phyloP scores from a whole-genome alignment of 202 grass and related monocot genomes.

The Musa balbisiana region DNA sequence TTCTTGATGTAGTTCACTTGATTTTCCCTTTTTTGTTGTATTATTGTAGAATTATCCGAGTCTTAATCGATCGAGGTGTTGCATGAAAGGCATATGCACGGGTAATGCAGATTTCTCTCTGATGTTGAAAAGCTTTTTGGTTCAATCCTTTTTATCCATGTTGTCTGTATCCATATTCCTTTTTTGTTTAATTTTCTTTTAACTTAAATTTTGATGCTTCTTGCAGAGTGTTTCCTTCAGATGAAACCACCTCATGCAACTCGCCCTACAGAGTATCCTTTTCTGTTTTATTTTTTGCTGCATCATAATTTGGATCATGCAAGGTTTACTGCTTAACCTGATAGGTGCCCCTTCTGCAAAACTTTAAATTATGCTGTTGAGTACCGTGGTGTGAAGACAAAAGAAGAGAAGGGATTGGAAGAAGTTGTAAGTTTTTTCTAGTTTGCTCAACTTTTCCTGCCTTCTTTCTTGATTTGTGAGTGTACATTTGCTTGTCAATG shows the following conservation, averaged over 20 bases:
- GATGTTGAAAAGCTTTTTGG: background rate
- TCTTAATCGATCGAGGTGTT: conserved; percentile 96
- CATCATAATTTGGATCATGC: background rate
- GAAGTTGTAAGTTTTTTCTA: conserved; percentile 60
- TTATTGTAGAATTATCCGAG: conserved; percentile 88
- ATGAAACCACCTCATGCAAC: conserved; percentile 86
- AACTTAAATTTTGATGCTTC: conserved; percentile 16
- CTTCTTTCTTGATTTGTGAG: background rate
- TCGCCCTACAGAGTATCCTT: conserved; percentile 96
- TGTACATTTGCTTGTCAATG: background rate
- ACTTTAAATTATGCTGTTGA: conserved; percentile 92
- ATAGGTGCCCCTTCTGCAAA: conserved; percentile 99
- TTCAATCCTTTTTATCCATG: conserved; percentile 1
- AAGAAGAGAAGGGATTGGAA: conserved; percentile 97
- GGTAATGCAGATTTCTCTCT: conserved; percentile 37
- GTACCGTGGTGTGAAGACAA: conserved; percentile 94
- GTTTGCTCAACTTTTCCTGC: background rate
- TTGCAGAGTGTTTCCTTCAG: conserved; percentile 96
- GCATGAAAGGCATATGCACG: conserved; percentile 94
- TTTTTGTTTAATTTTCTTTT: conserved; percentile 4
- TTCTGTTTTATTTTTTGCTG: conserved; percentile 25
- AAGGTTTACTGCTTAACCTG: conserved; percentile 37
- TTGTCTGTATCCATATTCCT: conserved; percentile 1
- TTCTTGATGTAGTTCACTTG: background rate
- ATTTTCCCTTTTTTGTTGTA: background rate